These are phyloP conservation scores for Chalciporus sphaerocephalus DNA, from an alignment of 768 basidiomycete genomes.

Conservation along the genomic window DNA sequence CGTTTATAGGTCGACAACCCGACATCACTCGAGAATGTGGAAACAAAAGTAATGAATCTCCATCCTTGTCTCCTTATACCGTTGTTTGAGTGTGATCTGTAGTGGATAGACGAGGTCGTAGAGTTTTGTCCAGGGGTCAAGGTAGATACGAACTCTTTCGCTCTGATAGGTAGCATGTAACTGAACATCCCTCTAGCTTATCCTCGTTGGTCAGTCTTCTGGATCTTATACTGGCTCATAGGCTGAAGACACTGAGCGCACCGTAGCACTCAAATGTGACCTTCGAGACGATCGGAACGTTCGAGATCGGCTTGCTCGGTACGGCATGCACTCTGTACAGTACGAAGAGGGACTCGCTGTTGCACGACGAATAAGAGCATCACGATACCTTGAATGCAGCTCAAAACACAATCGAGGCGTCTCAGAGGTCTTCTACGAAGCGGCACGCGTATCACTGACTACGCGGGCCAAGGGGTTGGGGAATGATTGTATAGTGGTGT, in stretches of 20 bases:
- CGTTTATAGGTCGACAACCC: constrained; percentile 79
- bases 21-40: constrained; percentile 93
- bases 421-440: constrained; percentile 88
- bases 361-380: constrained; percentile 86
- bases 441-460: constrained; percentile 77
- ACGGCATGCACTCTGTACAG: constrained; percentile 68
- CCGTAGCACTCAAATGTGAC: constrained; percentile 88
- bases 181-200: constrained; percentile 46
- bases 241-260: constrained; percentile 12
- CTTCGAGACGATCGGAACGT: constrained; percentile 78
- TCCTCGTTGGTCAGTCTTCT: constrained; percentile 74
- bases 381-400: constrained; percentile 93
- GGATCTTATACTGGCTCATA: background rate
- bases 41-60: constrained; percentile 61
- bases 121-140: constrained; percentile 96
- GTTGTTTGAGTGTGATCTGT: constrained; percentile 2
- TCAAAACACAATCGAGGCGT: constrained; percentile 97
- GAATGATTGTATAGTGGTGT: constrained; percentile 58
- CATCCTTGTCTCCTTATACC: background rate
- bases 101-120: constrained; percentile 93
- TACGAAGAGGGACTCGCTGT: constrained; percentile 92
- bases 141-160: constrained; percentile 37
- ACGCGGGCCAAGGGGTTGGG: constrained; percentile 67
- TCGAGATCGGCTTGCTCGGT: constrained; percentile 67
- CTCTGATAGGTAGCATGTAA: constrained; percentile 1